Evolutionary conservation across 306 rosid species (phyloP).

Genomic region (Senna tora): DNA sequence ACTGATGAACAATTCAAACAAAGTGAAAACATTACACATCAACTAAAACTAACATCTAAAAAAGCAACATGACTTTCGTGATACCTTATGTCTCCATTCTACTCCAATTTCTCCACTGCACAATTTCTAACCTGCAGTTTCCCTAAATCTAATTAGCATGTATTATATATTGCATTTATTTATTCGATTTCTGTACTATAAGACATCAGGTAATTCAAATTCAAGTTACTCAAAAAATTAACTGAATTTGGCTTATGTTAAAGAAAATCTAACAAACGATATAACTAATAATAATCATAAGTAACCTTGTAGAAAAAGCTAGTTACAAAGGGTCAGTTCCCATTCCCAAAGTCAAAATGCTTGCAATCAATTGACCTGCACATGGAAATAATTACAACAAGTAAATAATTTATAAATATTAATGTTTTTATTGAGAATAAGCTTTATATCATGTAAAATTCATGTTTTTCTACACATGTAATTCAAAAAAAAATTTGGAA

Average conservation of each 20-base stretch:
- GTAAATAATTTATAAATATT: not conserved
- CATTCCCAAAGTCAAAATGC: constrained; percentile 96
- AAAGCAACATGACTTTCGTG: no score
- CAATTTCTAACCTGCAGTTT: no score
- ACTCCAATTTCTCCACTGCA: no score
- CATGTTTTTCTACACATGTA: not conserved
- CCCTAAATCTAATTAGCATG: not conserved
- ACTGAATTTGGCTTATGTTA: not conserved
- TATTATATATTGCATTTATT: constrained; percentile 1
- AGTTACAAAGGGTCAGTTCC: constrained; percentile 93
- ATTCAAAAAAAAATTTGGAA: constrained; percentile 9
- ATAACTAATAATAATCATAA: constrained; percentile 14
- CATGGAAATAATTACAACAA: constrained; percentile 25
- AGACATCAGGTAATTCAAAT: not conserved
- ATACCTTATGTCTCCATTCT: no score
- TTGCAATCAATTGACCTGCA: constrained; percentile 95
- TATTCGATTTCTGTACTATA: not conserved
- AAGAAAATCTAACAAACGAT: not conserved
- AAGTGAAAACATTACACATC: no score
- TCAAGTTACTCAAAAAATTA: not conserved
- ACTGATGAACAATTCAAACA: no score
- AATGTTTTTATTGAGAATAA: not conserved
- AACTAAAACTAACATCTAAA: no score
- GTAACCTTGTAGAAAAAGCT: constrained; percentile 98
- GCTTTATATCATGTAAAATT: not conserved